Conservation (phyloP, 176 grass and related monocot species). For the Carex pumila region DNA sequence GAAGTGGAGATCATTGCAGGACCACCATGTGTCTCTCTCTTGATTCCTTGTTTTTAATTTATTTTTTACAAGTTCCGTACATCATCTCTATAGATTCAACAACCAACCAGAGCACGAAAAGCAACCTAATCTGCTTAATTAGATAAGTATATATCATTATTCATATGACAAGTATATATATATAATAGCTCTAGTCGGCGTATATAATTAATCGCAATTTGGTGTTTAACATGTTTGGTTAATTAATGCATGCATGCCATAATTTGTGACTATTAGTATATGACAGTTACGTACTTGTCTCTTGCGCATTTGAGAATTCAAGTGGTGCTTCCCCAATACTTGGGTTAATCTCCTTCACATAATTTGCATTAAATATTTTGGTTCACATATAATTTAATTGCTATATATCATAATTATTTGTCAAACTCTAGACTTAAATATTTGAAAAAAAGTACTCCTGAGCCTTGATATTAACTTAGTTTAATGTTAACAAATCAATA, state of each 20-base stretch:
- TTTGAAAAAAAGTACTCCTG: not conserved
- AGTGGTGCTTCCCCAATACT: not conserved
- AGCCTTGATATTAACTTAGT: not conserved
- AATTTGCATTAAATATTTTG: not conserved
- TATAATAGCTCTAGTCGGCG: not conserved
- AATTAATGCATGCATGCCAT: not conserved
- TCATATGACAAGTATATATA: not conserved
- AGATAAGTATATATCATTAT: not conserved
- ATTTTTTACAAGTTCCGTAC: not conserved
- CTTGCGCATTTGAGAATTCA: not conserved
- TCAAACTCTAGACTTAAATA: not conserved
- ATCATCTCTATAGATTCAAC: slow-evolving; percentile 7
- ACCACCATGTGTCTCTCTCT: slow-evolving; percentile 10
- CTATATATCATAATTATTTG: not conserved
- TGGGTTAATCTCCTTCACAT: not conserved
- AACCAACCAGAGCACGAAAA: slow-evolving; percentile 12
- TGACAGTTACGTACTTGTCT: slow-evolving; percentile 2
- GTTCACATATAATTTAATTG: not conserved
- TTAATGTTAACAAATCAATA: not conserved
- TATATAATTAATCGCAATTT: slow-evolving; percentile 14
- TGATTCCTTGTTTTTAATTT: not conserved
- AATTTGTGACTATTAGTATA: not conserved
- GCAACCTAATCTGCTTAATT: not conserved
- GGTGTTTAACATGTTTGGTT: not conserved
- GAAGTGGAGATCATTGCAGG: not conserved